These are phyloP conservation scores for Trametes sanguinea DNA, from an alignment of 768 basidiomycete genomes.

Conservation along the genomic window DNA sequence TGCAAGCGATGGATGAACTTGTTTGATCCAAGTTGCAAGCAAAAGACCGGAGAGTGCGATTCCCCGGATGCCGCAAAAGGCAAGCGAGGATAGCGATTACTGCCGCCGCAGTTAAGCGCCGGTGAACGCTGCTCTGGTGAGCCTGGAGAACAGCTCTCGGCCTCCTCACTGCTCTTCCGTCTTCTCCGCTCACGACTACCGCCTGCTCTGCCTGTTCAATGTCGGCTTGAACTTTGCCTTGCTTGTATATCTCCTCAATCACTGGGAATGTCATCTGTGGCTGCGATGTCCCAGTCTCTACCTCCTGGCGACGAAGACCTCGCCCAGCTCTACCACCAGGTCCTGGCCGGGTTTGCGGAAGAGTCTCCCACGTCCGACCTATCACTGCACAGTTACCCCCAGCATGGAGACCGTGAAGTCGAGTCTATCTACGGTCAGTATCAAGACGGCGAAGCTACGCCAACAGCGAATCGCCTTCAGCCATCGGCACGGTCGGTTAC, in stretches of 20 bases:
- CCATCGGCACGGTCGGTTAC: conserved; percentile 22
- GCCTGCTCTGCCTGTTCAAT: background rate
- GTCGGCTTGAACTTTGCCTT: background rate
- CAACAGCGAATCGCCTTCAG: conserved; percentile 18
- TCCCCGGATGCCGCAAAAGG: conserved; percentile 14
- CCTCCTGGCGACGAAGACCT: conserved; percentile 69
- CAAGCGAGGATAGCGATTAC: background rate
- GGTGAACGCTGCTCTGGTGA: background rate
- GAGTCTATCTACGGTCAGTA: conserved; percentile 29
- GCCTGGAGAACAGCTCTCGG: background rate
- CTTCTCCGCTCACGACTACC: background rate
- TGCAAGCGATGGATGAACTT: background rate
- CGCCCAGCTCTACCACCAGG: conserved; percentile 73
- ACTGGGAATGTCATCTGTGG: conserved; percentile 38
- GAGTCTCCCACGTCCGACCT: conserved; percentile 38
- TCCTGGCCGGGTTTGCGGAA: conserved; percentile 67
- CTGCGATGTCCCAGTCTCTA: conserved; percentile 37
- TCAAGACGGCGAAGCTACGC: conserved; percentile 30
- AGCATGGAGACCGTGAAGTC: conserved; percentile 25
- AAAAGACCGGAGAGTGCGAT: background rate
- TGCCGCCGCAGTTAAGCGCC: conserved; percentile 7
- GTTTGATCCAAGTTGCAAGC: background rate
- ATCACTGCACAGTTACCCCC: conserved; percentile 20
- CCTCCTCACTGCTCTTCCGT: background rate
- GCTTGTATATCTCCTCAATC: background rate